Percentiles rank a stretch among this genome's conserved stretches.
phyloP scores from a whole-genome alignment of 768 basidiomycete species.

The Russula earlei region DNA sequence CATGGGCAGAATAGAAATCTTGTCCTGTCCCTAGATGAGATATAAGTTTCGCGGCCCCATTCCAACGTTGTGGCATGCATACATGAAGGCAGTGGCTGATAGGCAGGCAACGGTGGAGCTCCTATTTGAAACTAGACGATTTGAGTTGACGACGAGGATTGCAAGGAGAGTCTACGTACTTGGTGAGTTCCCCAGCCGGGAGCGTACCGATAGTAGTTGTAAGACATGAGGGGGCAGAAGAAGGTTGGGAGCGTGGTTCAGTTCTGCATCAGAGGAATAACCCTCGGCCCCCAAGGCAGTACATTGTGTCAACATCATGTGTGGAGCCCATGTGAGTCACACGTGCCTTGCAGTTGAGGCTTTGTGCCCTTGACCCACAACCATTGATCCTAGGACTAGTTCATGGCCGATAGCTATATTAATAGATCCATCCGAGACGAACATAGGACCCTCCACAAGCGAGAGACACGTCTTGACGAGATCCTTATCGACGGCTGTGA shows the following conservation, averaged over 20 bases:
- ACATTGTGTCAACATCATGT: not conserved
- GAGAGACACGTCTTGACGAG: too few species aligned
- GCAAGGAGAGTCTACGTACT: constrained; percentile 22
- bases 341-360: not conserved
- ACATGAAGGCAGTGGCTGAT: constrained; percentile 37
- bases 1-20: constrained; percentile 59
- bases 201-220: constrained; percentile 35
- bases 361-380: not conserved
- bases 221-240: constrained; percentile 31
- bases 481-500: too few species aligned
- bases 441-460: too few species aligned
- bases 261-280: not conserved
- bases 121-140: constrained; percentile 16
- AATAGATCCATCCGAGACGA: not conserved
- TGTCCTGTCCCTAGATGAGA: constrained; percentile 43
- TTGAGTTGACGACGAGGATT: not conserved
- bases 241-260: not conserved
- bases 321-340: not conserved
- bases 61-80: constrained; percentile 18
- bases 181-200: constrained; percentile 43
- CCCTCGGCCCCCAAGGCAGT: not conserved
- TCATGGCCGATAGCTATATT: not conserved
- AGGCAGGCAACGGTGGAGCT: constrained; percentile 12
- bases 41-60: not conserved
- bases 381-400: too few species aligned